These are phyloP conservation scores for Tilletia walkeri DNA, from an alignment of 1,284 basidiomycete species.

Conservation along the genomic window DNA sequence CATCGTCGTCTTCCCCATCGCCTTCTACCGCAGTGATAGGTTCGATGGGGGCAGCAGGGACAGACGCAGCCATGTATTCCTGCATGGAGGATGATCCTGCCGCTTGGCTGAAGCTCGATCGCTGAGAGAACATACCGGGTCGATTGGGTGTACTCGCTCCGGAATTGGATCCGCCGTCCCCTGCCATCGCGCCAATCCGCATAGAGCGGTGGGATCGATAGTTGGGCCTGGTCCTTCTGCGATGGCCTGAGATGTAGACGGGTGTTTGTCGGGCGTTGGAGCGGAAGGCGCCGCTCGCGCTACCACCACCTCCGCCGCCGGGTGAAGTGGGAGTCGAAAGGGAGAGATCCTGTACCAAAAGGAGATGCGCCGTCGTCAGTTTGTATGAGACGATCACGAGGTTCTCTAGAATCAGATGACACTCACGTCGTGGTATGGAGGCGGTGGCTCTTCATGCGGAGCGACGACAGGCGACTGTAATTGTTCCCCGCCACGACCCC, in stretches of 20 bases:
- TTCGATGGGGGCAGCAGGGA: neutral
- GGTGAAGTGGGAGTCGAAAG: neutral
- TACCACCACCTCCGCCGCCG: neutral
- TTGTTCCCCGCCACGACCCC: neutral
- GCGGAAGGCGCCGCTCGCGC: neutral
- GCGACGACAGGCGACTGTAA: neutral
- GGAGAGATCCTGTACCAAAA: neutral
- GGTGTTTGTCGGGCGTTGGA: neutral
- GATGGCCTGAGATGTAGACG: slow-evolving; percentile 14
- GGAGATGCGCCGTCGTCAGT: neutral
- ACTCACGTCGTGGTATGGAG: slow-evolving; percentile 14
- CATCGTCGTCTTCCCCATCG: slow-evolving; percentile 4
- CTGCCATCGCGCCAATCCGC: neutral
- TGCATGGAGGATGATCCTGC: too few species aligned
- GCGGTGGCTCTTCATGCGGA: slow-evolving; percentile 6
- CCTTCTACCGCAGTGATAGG: neutral
- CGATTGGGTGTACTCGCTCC: slow-evolving; percentile 1
- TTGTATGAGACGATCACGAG: too few species aligned
- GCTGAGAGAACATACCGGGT: neutral
- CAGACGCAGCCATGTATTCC: too few species aligned
- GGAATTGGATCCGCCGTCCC: neutral
- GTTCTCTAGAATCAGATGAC: neutral
- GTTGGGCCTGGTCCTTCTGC: neutral
- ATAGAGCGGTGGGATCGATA: slow-evolving; percentile 10
- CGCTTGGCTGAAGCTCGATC: neutral